A percentile compares a stretch with the other conserved stretches of the same genome.
phyloP scores from a whole-genome alignment of 805 yeast genomes.

The Candida cerambycidarum region DNA sequence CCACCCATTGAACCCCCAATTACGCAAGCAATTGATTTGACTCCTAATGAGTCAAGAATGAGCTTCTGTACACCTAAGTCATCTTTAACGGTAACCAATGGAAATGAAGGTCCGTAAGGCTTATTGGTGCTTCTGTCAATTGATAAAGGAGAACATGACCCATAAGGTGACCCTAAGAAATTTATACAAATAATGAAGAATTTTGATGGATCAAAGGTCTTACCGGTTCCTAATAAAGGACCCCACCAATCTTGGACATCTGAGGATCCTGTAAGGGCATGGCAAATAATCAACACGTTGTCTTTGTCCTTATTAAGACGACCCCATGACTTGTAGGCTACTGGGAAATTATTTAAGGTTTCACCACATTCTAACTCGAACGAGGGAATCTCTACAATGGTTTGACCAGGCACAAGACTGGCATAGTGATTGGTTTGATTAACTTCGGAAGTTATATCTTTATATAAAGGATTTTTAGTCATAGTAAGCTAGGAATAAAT shows the following conservation, averaged over 20 bases:
- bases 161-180: slow-evolving; percentile 95
- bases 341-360: slow-evolving; percentile 67
- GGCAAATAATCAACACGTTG: slow-evolving; percentile 89
- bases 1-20: slow-evolving; percentile 99
- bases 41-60: slow-evolving; percentile 76
- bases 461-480: slow-evolving; percentile 24
- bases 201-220: slow-evolving; percentile 87
- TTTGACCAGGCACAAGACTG: slow-evolving; percentile 71
- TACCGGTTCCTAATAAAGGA: slow-evolving; percentile 78
- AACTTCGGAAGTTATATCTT: slow-evolving; percentile 45
- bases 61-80: slow-evolving; percentile 78
- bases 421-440: slow-evolving; percentile 63
- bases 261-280: slow-evolving; percentile 93
- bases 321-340: slow-evolving; percentile 98
- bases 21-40: slow-evolving; percentile 76
- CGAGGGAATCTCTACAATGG: slow-evolving; percentile 73
- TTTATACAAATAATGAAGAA: slow-evolving; percentile 87
- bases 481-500: neutral
- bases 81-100: slow-evolving; percentile 89
- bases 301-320: slow-evolving; percentile 63
- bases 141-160: slow-evolving; percentile 89
- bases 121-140: slow-evolving; percentile 72
- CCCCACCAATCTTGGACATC: slow-evolving; percentile 99
- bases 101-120: slow-evolving; percentile 92
- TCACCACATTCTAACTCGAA: slow-evolving; percentile 83